Evolutionary conservation across 1,284 basidiomycete species (phyloP).

Genomic region (Chalciporus sp.): DNA sequence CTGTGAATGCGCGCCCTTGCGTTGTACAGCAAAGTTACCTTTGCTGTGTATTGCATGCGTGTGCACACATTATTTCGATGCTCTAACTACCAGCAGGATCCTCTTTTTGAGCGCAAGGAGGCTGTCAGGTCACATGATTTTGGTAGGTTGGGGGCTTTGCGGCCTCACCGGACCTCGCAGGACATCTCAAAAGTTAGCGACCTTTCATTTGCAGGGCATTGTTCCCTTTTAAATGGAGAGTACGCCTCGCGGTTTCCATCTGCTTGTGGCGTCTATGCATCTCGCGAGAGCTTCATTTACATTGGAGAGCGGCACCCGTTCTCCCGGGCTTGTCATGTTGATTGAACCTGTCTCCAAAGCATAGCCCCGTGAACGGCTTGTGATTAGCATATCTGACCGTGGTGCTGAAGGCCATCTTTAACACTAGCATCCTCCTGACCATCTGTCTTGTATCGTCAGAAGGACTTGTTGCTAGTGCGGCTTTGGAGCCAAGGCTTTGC

Average conservation of each 20-base stretch:
- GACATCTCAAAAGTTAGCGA: too few relatives aligned
- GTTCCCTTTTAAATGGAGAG: not conserved
- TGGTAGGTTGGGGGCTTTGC: too few relatives aligned
- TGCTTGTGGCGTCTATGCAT: not conserved
- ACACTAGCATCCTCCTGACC: not conserved
- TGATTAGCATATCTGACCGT: too few relatives aligned
- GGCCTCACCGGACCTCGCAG: too few relatives aligned
- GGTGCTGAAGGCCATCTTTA: not conserved
- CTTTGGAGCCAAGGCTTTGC: not conserved
- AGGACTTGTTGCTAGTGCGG: not conserved
- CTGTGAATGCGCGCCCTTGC: constrained; percentile 30
- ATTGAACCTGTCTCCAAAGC: not conserved
- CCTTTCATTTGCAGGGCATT: too few relatives aligned
- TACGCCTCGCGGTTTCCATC: not conserved
- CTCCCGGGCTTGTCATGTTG: not conserved
- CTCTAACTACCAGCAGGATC: not conserved
- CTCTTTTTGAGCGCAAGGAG: too few relatives aligned
- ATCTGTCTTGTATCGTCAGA: not conserved
- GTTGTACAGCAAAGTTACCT: constrained; percentile 27
- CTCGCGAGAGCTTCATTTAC: not conserved
- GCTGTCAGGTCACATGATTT: too few relatives aligned
- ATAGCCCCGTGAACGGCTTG: too few relatives aligned
- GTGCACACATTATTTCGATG: constrained; percentile 21
- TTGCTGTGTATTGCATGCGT: constrained; percentile 32
- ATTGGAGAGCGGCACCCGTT: not conserved